phyloP scores from a whole-genome alignment of 2,329 filamentous ascomycete species.

The Monilinia fructigena region DNA sequence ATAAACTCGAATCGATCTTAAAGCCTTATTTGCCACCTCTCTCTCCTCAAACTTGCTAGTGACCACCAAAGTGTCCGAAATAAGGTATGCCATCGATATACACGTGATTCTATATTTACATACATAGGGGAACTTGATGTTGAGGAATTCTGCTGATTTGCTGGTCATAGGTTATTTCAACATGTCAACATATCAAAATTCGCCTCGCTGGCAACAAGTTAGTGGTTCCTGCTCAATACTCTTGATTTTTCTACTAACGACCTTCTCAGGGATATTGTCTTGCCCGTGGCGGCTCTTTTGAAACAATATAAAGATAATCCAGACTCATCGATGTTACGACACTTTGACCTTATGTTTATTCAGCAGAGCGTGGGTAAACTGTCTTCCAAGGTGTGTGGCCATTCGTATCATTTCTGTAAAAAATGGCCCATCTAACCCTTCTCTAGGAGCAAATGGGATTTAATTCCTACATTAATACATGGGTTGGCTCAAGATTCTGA shows the following conservation, averaged over 20 bases:
- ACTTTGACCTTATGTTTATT: slow-evolving; percentile 86
- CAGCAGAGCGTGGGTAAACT: slow-evolving; percentile 74
- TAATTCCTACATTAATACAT: slow-evolving; percentile 69
- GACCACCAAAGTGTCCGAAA: slow-evolving; percentile 76
- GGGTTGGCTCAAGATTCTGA: slow-evolving; percentile 62
- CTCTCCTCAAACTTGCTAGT: slow-evolving; percentile 81
- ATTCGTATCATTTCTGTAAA: background rate
- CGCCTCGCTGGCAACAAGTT: slow-evolving; percentile 42
- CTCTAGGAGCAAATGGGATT: slow-evolving; percentile 60
- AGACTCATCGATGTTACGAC: slow-evolving; percentile 71
- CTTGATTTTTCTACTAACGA: slow-evolving; percentile 14
- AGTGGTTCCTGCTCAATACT: background rate
- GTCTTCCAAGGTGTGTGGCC: slow-evolving; percentile 47
- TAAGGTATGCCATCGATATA: slow-evolving; percentile 52
- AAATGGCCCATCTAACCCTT: background rate
- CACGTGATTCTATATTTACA: slow-evolving; percentile 11
- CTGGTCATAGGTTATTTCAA: slow-evolving; percentile 55
- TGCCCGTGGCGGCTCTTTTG: slow-evolving; percentile 81
- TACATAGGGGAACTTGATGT: background rate
- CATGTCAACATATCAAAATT: slow-evolving; percentile 71
- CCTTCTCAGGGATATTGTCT: slow-evolving; percentile 53
- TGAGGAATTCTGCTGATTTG: slow-evolving; percentile 13
- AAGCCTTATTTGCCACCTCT: slow-evolving; percentile 77
- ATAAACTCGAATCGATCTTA: slow-evolving; percentile 75
- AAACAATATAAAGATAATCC: slow-evolving; percentile 81